Conservation (phyloP, 495 filamentous ascomycete species). For the Xylaria bambusicola region DNA sequence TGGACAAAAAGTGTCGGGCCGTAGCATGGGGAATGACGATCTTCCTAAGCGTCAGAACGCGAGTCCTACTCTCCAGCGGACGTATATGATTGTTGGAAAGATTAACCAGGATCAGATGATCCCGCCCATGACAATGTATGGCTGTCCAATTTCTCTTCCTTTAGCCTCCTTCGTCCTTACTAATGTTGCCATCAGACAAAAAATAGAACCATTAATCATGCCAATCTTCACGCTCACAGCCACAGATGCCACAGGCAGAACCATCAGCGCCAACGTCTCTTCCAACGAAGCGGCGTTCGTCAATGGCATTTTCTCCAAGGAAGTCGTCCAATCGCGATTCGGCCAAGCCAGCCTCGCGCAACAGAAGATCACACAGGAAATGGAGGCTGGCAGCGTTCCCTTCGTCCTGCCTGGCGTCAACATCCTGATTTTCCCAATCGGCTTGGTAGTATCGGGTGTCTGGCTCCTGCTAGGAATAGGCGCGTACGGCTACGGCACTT, state of each 20-base stretch:
- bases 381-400: constrained; percentile 45
- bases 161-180: neutral
- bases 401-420: constrained; percentile 69
- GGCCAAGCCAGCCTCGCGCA: constrained; percentile 43
- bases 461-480: constrained; percentile 60
- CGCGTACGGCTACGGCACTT: constrained; percentile 62
- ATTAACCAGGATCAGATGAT: constrained; percentile 49
- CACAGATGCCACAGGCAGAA: constrained; percentile 41
- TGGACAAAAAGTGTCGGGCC: constrained; percentile 22
- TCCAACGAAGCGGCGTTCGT: constrained; percentile 69
- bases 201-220: constrained; percentile 62
- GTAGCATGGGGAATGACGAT: constrained; percentile 23
- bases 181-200: constrained; percentile 19
- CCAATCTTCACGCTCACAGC: constrained; percentile 63
- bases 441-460: constrained; percentile 62
- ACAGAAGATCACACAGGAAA: constrained; percentile 29
- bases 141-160: neutral
- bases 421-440: constrained; percentile 68
- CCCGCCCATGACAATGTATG: constrained; percentile 44
- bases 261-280: constrained; percentile 61
- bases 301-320: constrained; percentile 62
- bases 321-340: constrained; percentile 44
- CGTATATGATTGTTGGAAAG: constrained; percentile 56
- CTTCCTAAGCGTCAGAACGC: neutral
- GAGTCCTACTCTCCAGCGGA: constrained; percentile 43